phyloP scores from a whole-genome alignment of 163 green algal genomes.

The Volvox carteri region DNA sequence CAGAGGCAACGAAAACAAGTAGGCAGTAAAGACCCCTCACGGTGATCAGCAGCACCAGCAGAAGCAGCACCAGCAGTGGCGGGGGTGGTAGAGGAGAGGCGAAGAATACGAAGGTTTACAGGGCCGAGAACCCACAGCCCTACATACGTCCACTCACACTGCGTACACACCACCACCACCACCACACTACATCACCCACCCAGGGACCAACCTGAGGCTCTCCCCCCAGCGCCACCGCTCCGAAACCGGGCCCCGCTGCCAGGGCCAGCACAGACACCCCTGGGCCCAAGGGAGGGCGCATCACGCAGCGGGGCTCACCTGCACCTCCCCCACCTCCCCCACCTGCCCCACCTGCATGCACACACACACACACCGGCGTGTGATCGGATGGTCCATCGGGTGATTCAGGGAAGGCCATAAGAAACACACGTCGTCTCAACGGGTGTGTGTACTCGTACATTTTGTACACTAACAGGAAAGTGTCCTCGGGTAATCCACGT shows the following conservation, averaged over 20 bases:
- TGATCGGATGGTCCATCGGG: too few species aligned
- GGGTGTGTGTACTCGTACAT: not conserved
- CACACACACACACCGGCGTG: not conserved
- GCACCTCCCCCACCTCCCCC: too few species aligned
- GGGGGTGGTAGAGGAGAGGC: too few species aligned
- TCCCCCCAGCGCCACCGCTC: conserved; percentile 9
- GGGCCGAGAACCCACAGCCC: too few species aligned
- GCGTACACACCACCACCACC: too few species aligned
- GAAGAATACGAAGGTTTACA: too few species aligned
- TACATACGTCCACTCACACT: too few species aligned
- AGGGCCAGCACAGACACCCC: not conserved
- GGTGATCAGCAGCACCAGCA: not conserved
- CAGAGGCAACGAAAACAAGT: not conserved
- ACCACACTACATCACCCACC: not conserved
- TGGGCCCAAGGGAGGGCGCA: not conserved
- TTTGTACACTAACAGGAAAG: not conserved
- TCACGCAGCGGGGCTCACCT: not conserved
- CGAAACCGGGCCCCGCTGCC: not conserved
- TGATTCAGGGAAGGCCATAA: not conserved
- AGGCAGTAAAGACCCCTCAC: too few species aligned
- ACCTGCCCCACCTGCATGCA: not conserved
- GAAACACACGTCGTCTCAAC: not conserved
- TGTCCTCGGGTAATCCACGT: too few species aligned
- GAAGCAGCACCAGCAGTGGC: not conserved
- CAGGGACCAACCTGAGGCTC: conserved; percentile 32